Evolutionary conservation across 352 stramenopile genomes (phyloP).

Genomic region (Discostella stelligera): DNA sequence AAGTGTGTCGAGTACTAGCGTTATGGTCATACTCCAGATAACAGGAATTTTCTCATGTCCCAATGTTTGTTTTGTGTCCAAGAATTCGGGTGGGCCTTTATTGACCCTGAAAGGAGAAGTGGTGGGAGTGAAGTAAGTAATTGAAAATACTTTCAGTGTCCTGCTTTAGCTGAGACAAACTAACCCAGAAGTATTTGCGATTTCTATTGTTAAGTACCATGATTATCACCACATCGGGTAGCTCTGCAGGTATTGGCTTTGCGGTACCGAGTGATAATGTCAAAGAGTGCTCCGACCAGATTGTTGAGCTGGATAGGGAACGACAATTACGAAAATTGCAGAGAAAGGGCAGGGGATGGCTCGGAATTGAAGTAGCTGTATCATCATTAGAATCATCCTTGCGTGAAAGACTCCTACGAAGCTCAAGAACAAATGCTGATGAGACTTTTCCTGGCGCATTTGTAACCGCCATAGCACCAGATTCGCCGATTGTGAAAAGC

Average conservation of each 20-base stretch:
- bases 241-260: constrained; percentile 71
- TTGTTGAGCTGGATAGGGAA: constrained; percentile 58
- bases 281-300: constrained; percentile 40
- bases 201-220: constrained; percentile 18
- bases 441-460: constrained; percentile 17
- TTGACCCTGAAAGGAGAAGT: constrained; percentile 72
- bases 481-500: constrained; percentile 46
- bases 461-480: constrained; percentile 24
- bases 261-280: constrained; percentile 69
- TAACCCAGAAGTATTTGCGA: not conserved
- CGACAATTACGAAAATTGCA: constrained; percentile 9
- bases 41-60: not conserved
- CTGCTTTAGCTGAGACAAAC: not conserved
- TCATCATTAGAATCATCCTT: constrained; percentile 26
- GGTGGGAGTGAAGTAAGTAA: constrained; percentile 76
- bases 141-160: constrained; percentile 37
- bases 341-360: constrained; percentile 41
- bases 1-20: not conserved
- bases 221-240: constrained; percentile 31
- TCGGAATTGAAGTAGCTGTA: constrained; percentile 55
- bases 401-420: not conserved
- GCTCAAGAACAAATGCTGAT: not conserved
- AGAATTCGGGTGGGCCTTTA: constrained; percentile 70
- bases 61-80: not conserved
- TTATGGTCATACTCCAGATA: too few species aligned